A percentile compares a stretch with the other conserved stretches of the same genome.
Evolutionary conservation across 495 filamentous ascomycete genomes (phyloP).

Genomic region (Symbiotaphrina buchneri): DNA sequence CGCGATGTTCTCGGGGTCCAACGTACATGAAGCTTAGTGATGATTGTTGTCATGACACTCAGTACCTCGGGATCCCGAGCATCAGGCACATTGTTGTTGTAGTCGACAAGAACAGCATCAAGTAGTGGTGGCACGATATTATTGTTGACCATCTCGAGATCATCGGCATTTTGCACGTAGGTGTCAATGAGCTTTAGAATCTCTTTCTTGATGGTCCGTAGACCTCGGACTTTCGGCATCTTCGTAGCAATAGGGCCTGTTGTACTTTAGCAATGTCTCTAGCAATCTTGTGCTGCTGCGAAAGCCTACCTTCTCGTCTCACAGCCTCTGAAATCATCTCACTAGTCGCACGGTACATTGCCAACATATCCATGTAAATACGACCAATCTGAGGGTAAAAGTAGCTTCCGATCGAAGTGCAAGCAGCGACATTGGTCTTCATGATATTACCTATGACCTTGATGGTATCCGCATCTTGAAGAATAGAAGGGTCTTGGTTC

Average conservation of each 20-base stretch:
- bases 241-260: conserved; percentile 83
- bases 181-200: conserved; percentile 96
- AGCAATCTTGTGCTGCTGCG: not conserved
- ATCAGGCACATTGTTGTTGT: conserved; percentile 89
- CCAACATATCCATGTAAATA: conserved; percentile 96
- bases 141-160: conserved; percentile 72
- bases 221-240: conserved; percentile 82
- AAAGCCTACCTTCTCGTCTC: conserved; percentile 48
- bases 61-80: conserved; percentile 92
- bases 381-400: conserved; percentile 98
- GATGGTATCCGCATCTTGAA: conserved; percentile 85
- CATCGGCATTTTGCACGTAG: conserved; percentile 94
- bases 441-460: conserved; percentile 98
- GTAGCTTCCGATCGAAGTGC: conserved; percentile 84
- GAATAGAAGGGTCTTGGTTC: conserved; percentile 52
- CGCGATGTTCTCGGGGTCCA: conserved; percentile 20
- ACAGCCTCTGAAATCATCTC: conserved; percentile 86
- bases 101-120: conserved; percentile 85
- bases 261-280: conserved; percentile 6
- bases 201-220: conserved; percentile 98
- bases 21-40: conserved; percentile 85
- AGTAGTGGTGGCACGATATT: conserved; percentile 95
- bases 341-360: conserved; percentile 95
- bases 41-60: conserved; percentile 93
- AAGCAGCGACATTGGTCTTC: conserved; percentile 98